A percentile compares a stretch with the other conserved stretches of the same genome.
Conservation (phyloP, 371 early-diverging fungal genomes). For the Mortierella sp. region DNA sequence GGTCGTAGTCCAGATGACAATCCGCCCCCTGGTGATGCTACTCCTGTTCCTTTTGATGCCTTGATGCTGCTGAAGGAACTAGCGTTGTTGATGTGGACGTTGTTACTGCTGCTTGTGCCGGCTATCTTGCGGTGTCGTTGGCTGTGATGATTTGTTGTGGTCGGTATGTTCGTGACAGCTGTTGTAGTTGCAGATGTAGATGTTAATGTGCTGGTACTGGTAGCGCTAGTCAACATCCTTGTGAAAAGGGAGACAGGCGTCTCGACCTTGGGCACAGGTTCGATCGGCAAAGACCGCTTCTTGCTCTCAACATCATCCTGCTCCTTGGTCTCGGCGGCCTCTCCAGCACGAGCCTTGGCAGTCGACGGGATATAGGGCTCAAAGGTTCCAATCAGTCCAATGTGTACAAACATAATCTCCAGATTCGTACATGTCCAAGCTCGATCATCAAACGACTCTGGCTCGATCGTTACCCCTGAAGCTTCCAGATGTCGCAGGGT, state of each 20-base stretch:
- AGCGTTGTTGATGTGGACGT: constrained; percentile 2
- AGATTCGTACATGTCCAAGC: constrained; percentile 47
- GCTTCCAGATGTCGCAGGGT: constrained; percentile 45
- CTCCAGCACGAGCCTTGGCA: not conserved
- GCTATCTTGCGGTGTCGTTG: constrained; percentile 9
- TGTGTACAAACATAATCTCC: constrained; percentile 47
- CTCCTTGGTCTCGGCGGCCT: not conserved
- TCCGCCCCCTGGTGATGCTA: not conserved
- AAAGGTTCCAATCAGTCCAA: constrained; percentile 36
- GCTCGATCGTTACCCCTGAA: constrained; percentile 43
- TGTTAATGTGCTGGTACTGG: not conserved
- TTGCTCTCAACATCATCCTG: not conserved
- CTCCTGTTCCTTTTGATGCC: not conserved
- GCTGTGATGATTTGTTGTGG: not conserved
- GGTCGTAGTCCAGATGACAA: not conserved
- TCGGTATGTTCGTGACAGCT: not conserved
- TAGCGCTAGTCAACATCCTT: not conserved
- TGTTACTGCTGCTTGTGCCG: not conserved
- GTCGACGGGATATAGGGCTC: constrained; percentile 1
- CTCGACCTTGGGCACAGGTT: not conserved
- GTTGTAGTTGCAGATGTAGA: not conserved
- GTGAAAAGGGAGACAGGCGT: not conserved
- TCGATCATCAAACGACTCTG: constrained; percentile 32
- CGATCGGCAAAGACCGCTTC: not conserved
- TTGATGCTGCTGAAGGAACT: too few species aligned